A percentile compares a stretch with the other conserved stretches of the same genome.
Evolutionary conservation across 371 early-diverging fungal genomes (phyloP).

Genomic region (Mucor plumbeus): DNA sequence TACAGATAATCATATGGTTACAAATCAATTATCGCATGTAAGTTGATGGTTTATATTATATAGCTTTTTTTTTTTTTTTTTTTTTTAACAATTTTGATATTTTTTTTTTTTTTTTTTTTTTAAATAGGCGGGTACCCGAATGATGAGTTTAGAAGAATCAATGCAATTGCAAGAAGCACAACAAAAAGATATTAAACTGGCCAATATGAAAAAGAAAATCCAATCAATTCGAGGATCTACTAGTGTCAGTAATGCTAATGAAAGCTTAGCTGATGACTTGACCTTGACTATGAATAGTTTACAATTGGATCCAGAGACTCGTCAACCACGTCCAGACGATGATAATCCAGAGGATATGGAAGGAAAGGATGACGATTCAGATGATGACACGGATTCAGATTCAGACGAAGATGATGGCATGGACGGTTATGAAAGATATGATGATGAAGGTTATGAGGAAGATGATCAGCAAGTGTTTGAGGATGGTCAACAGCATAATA

Average conservation of each 20-base stretch:
- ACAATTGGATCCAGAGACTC: slow-evolving; percentile 38
- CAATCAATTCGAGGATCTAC: slow-evolving; percentile 21
- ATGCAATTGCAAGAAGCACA: slow-evolving; percentile 41
- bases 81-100: neutral
- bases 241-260: slow-evolving; percentile 1
- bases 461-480: slow-evolving; percentile 21
- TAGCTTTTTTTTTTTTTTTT: neutral
- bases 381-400: slow-evolving; percentile 31
- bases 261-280: slow-evolving; percentile 46
- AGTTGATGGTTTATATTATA: neutral
- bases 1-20: neutral
- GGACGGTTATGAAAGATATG: slow-evolving; percentile 32
- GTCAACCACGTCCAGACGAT: slow-evolving; percentile 39
- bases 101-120: neutral
- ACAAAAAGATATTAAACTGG: slow-evolving; percentile 39
- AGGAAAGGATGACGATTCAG: slow-evolving; percentile 21
- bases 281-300: slow-evolving; percentile 35
- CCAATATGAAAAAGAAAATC: slow-evolving; percentile 35
- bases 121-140: slow-evolving; percentile 15
- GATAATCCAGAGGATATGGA: slow-evolving; percentile 26
- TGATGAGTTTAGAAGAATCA: slow-evolving; percentile 48
- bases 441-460: slow-evolving; percentile 50
- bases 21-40: neutral
- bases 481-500: slow-evolving; percentile 12
- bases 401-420: slow-evolving; percentile 33